Evolutionary conservation across 2,329 filamentous ascomycete genomes (phyloP).

Genomic region (Graphilbum ipis-grandicollis): DNA sequence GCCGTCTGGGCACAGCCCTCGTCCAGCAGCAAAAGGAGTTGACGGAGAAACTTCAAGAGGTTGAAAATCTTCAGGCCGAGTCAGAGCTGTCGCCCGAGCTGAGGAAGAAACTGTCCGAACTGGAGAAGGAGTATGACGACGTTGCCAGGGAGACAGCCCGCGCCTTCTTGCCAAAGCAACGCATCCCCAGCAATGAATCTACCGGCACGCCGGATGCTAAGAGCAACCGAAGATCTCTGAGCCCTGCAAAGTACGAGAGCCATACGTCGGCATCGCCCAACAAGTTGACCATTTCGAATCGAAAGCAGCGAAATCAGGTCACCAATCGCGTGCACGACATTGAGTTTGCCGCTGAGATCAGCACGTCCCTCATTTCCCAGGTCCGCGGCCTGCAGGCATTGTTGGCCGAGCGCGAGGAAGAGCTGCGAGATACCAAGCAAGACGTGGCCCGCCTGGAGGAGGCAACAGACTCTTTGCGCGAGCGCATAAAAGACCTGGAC

Average conservation of each 20-base stretch:
- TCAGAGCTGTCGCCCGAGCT: conserved; percentile 69
- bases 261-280: conserved; percentile 74
- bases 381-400: conserved; percentile 78
- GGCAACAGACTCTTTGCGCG: conserved; percentile 61
- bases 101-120: conserved; percentile 63
- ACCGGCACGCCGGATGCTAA: conserved; percentile 34
- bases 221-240: conserved; percentile 45
- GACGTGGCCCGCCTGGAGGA: conserved; percentile 69
- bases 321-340: conserved; percentile 84
- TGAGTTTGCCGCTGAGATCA: conserved; percentile 96
- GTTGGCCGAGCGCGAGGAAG: conserved; percentile 74
- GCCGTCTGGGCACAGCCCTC: conserved; percentile 71
- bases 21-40: conserved; percentile 77
- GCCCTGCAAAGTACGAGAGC: conserved; percentile 64
- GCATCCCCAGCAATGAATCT: conserved; percentile 53
- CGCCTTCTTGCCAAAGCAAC: conserved; percentile 72
- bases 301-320: conserved; percentile 80
- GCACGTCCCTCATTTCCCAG: conserved; percentile 83
- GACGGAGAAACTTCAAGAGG: conserved; percentile 63
- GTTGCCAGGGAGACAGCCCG: conserved; percentile 78
- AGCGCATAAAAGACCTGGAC: conserved; percentile 66
- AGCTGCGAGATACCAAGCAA: conserved; percentile 54
- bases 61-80: conserved; percentile 61
- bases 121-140: conserved; percentile 92
- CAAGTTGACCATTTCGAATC: conserved; percentile 72